Evolutionary conservation across 805 yeast genomes (phyloP).

Genomic region (Teunomyces gatunensis): DNA sequence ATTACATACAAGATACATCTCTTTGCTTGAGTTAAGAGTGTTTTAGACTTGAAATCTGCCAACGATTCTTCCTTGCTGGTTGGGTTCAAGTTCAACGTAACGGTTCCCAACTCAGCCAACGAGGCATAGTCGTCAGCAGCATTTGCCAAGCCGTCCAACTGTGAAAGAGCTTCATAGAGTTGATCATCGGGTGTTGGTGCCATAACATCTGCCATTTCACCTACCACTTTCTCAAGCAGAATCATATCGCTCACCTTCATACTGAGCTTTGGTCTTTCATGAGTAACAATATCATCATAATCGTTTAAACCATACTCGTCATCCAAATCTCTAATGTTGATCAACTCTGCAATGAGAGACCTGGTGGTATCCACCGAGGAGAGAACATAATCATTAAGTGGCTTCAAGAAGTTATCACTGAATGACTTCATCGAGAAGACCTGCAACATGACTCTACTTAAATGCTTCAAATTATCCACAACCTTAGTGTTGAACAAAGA

Average conservation of each 20-base stretch:
- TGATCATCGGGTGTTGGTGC: conserved; percentile 57
- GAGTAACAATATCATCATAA: conserved; percentile 62
- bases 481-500: conserved; percentile 16
- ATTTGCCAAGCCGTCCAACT: conserved; percentile 38
- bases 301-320: conserved; percentile 57
- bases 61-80: conserved; percentile 44
- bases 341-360: conserved; percentile 43
- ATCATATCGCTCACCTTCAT: conserved; percentile 48
- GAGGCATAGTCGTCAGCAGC: conserved; percentile 43
- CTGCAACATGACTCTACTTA: conserved; percentile 62
- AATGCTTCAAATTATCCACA: conserved; percentile 51
- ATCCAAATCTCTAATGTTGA: conserved; percentile 58
- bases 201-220: conserved; percentile 38
- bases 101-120: conserved; percentile 49
- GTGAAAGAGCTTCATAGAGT: conserved; percentile 41
- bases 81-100: conserved; percentile 59
- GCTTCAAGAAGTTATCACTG: conserved; percentile 70
- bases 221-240: conserved; percentile 43
- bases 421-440: conserved; percentile 68
- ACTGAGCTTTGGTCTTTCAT: conserved; percentile 44
- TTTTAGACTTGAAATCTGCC: conserved; percentile 54
- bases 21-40: conserved; percentile 73
- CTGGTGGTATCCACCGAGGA: conserved; percentile 48
- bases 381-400: conserved; percentile 70
- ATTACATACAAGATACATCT: conserved; percentile 79